A percentile compares a stretch with the other conserved stretches of the same genome.
Evolutionary conservation across 2,329 filamentous ascomycete species (phyloP).

Genomic region (Fusarium aywerte): DNA sequence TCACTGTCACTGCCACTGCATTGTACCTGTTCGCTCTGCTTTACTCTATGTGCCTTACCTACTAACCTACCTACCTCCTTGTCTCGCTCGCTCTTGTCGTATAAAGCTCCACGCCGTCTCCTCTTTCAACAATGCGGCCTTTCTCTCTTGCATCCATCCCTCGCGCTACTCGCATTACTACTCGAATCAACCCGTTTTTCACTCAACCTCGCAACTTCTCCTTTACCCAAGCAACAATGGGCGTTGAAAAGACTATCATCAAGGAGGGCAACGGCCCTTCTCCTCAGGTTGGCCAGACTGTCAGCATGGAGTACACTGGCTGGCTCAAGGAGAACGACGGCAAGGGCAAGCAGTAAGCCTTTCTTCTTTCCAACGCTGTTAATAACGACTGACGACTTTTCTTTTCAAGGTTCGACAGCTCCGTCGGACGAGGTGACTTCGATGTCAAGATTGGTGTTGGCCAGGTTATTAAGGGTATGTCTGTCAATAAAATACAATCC

Average conservation of each 20-base stretch:
- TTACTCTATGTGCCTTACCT: too few species aligned
- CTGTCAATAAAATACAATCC: constrained; percentile 21
- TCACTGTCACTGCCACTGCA: constrained; percentile 14
- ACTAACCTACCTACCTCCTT: constrained; percentile 1
- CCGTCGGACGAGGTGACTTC: constrained; percentile 80
- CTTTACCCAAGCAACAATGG: constrained; percentile 64
- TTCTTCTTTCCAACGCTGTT: background rate
- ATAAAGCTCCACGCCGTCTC: constrained; percentile 39
- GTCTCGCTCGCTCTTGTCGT: constrained; percentile 14
- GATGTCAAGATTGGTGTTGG: constrained; percentile 82
- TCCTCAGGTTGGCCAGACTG: constrained; percentile 74
- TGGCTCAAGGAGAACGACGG: constrained; percentile 76
- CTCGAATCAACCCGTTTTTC: constrained; percentile 37
- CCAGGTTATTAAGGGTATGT: constrained; percentile 83
- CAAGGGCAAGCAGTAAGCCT: constrained; percentile 78
- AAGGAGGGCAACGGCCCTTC: constrained; percentile 69
- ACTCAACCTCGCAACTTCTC: constrained; percentile 36
- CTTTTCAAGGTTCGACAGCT: constrained; percentile 84
- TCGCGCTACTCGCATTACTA: constrained; percentile 29
- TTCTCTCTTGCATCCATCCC: constrained; percentile 38
- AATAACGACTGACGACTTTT: constrained; percentile 15
- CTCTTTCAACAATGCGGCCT: constrained; percentile 31
- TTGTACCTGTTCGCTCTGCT: constrained; percentile 12
- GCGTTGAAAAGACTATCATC: constrained; percentile 75
- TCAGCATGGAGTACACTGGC: constrained; percentile 92